Conservation (phyloP, 306 rosid genomes). For the Castanopsis chinensis region DNA sequence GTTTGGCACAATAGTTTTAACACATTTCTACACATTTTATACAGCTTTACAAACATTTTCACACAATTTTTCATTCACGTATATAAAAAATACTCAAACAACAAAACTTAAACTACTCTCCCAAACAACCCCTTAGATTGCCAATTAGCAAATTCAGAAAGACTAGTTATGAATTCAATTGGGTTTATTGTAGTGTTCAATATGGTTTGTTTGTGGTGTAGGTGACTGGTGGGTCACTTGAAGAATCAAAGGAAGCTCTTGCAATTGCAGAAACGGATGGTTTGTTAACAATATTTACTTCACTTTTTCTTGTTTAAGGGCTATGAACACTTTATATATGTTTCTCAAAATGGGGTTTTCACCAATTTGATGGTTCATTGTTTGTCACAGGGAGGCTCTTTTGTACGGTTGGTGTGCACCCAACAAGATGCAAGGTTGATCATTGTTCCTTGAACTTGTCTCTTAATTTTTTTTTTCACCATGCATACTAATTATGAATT, state of each 20-base stretch:
- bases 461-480: background rate
- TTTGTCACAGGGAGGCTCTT: conserved; percentile 70
- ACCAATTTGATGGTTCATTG: conserved; percentile 24
- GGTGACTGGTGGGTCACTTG: conserved; percentile 97
- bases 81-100: no score
- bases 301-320: background rate
- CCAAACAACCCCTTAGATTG: no score
- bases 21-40: no score
- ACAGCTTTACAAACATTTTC: no score
- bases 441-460: conserved; percentile 14
- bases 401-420: conserved; percentile 97
- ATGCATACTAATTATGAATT: background rate
- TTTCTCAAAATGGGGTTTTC: conserved; percentile 7
- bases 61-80: no score
- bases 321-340: conserved; percentile 5
- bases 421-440: conserved; percentile 93
- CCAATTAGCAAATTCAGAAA: background rate
- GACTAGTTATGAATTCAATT: background rate
- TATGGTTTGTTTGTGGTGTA: conserved; percentile 34
- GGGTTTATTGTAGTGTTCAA: background rate
- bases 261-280: conserved; percentile 91
- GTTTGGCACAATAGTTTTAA: no score
- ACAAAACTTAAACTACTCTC: no score
- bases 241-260: conserved; percentile 89
- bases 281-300: conserved; percentile 16